Evolutionary conservation across 108 stramenopile species (phyloP), one percentile per base, ranked within the genome.

Genomic region (Cyclotella choctawhatcheeana): DNA sequence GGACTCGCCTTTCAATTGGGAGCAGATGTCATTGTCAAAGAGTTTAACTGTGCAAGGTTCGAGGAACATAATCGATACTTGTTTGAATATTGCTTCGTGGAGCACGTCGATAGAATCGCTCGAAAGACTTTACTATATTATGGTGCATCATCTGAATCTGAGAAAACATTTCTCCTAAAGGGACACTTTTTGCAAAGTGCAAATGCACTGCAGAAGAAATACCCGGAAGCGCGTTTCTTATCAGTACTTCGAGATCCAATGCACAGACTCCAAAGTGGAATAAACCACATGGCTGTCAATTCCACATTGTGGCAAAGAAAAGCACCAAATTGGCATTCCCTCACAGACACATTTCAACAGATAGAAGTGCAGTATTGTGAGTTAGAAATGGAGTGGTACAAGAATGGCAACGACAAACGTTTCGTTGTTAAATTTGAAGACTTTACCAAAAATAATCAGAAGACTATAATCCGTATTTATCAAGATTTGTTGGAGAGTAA

Each of bases 171-270:
- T 48, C 47, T 48, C 17, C 18, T 48, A n/a, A 48, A 48, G 18
- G 47, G 47, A 48, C 47, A 48, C 17, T 48, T 48, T 48, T 48
- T 48, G 47, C 47, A 48, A n/a, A 48, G 47, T 48, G 47, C 47
- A 48, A 48, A 48, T 48, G 47, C 47, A n/a, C 47, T 48, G 47
- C n/a, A 48, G 4, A 48, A n/a, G 16, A 48, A n/a, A 48, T 48
- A 48, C 18, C 47, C 47, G 4, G 47, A 48, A n/a, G 47, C 47
- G 17, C 18, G 47, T n/a, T 48, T 48, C n/a, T n/a, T 48, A n/a
- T 48, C 47, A 17, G 47, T 48, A n/a, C 18, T 48, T 10, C 8
- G 47, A 48, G 47, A 48, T 48, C 47, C 47, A n/a, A 10, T 48
- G 12, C 17, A 48, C 18, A 48, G 47, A 48, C 18, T 48, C 4